Evolutionary conservation across 139 green algal species (phyloP).

Genomic region (Penium margaritaceum): DNA sequence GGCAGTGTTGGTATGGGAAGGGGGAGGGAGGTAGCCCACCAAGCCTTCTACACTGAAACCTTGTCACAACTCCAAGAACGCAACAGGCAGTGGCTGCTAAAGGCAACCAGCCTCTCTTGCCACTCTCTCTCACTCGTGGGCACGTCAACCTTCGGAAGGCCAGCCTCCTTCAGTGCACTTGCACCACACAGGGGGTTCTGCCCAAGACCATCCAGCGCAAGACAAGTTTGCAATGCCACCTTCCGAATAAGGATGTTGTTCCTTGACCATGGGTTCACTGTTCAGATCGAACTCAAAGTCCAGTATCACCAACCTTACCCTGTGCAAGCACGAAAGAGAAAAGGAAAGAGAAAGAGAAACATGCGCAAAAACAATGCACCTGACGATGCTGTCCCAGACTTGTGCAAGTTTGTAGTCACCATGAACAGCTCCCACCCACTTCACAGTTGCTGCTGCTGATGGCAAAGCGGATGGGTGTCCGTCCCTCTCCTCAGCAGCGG

Average conservation of each 20-base stretch:
- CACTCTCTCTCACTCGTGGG: too few relatives aligned
- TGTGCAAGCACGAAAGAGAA: not conserved
- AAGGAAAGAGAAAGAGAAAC: slow-evolving; percentile 5
- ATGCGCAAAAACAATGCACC: not conserved
- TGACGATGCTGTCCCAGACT: slow-evolving; percentile 7
- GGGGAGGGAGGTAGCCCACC: too few relatives aligned
- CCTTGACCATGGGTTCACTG: not conserved
- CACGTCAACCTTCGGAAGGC: not conserved
- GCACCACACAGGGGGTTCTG: too few relatives aligned
- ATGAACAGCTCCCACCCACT: not conserved
- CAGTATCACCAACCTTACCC: not conserved
- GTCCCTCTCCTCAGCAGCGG: too few relatives aligned
- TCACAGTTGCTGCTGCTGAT: too few relatives aligned
- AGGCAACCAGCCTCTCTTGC: too few relatives aligned
- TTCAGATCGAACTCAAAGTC: not conserved
- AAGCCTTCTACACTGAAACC: too few relatives aligned
- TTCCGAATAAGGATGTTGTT: not conserved
- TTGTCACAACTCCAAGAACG: too few relatives aligned
- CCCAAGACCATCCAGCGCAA: not conserved
- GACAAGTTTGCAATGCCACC: not conserved
- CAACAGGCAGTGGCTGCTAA: too few relatives aligned
- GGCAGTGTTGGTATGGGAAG: too few relatives aligned
- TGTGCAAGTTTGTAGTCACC: not conserved
- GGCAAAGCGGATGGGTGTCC: too few relatives aligned
- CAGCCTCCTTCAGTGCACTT: not conserved